Evolutionary conservation across 1,139 yeast genomes (phyloP), one percentile per base, ranked within the genome.

Genomic region (Candida tetrigidarum): DNA sequence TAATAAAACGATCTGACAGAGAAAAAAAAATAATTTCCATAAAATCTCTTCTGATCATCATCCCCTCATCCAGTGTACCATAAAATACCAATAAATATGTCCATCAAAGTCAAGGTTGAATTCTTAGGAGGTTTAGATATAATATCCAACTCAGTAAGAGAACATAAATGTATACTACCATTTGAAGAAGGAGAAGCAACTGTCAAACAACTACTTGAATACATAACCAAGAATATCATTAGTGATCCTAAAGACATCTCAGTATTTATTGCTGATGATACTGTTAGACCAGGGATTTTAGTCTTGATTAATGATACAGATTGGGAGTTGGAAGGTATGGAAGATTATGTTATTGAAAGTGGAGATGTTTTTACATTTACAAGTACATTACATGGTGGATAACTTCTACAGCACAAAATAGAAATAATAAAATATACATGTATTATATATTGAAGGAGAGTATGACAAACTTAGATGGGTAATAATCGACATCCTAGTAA

Each of bases 311-410:
- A 93, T 59, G 99, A 93, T 59, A 84, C 96, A 0, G 99, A 93
- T 66, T 93, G 99, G 99, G 99, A 93, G 59, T 68, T 93, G 25
- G 96, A 91, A 61, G 98, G 92, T 10, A 91, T 84, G 66, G 93
- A 88, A 56, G 86, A 81, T 8, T 91, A 91, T 56, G 81, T 76
- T 14, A 64, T 93, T 16, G 88, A 88, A 59, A 69, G 78, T 39
- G 86, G 89, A 12, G 99, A 93, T 64, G 76, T 81, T 23, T 77
- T 93, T 36, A 81, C 96, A 3, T 92, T 93, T 59, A 93, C 97
- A 4, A 87, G 96, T 42, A 93, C 99, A 3, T 73, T 93, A 50
- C 99, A 93, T 58, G 99, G 99, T 11, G 99, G 99, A 42, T 92
- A 67, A n/a, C n/a, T n/a, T n/a, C n/a, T n/a, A n/a, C n/a, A n/a